These are phyloP conservation scores for Colletotrichum sp. DNA, from an alignment of 2,329 filamentous ascomycete species.

Conservation along the genomic window DNA sequence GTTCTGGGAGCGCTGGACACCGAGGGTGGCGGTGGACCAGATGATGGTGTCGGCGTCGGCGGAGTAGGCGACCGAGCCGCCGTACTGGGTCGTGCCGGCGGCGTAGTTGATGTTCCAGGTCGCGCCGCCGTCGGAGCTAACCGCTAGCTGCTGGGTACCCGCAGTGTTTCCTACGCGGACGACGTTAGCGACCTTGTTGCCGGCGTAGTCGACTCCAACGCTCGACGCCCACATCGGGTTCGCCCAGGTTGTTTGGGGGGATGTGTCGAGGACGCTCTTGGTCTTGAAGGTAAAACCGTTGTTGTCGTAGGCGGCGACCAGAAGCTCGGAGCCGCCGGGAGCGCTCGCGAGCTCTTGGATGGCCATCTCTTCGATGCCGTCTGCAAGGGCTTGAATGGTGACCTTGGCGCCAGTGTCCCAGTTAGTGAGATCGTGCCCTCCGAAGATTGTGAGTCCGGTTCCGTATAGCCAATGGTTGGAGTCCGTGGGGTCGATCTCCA, in stretches of 20 bases:
- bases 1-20: slow-evolving; percentile 47
- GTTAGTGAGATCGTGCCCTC: slow-evolving; percentile 57
- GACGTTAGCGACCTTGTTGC: slow-evolving; percentile 48
- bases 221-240: slow-evolving; percentile 51
- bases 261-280: slow-evolving; percentile 39
- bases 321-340: slow-evolving; percentile 55
- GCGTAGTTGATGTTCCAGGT: slow-evolving; percentile 54
- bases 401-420: slow-evolving; percentile 50
- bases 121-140: slow-evolving; percentile 54
- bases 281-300: slow-evolving; percentile 55
- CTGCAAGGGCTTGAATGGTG: slow-evolving; percentile 56
- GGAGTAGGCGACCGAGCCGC: slow-evolving; percentile 54
- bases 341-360: slow-evolving; percentile 55
- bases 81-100: slow-evolving; percentile 45
- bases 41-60: slow-evolving; percentile 56
- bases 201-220: slow-evolving; percentile 54
- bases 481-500: slow-evolving; percentile 64
- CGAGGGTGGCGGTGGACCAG: slow-evolving; percentile 48
- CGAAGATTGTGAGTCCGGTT: slow-evolving; percentile 59
- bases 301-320: slow-evolving; percentile 57
- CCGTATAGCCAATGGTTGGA: slow-evolving; percentile 66
- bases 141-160: slow-evolving; percentile 48
- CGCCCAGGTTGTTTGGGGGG: slow-evolving; percentile 51
- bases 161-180: slow-evolving; percentile 55
- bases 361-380: slow-evolving; percentile 60